phyloP scores from a whole-genome alignment of 2,329 filamentous ascomycete species.

The Monosporascus sp. region DNA sequence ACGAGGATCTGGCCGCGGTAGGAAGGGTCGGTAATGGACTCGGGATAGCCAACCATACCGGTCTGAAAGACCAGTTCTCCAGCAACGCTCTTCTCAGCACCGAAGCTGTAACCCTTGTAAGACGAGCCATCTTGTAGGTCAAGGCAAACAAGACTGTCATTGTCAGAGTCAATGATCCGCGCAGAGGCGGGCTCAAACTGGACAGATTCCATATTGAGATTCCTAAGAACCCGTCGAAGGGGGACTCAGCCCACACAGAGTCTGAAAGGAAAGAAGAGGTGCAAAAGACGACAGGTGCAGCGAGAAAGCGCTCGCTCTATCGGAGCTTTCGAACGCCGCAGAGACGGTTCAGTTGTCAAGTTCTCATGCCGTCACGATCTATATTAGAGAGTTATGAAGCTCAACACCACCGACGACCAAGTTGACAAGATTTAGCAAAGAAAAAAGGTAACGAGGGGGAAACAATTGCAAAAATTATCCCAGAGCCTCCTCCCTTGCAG shows the following conservation, averaged over 20 bases:
- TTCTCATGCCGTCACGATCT: slow-evolving; percentile 13
- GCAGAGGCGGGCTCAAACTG: slow-evolving; percentile 55
- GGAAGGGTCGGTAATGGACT: slow-evolving; percentile 83
- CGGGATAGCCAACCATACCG: slow-evolving; percentile 97
- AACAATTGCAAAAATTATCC: background rate
- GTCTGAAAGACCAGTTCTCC: slow-evolving; percentile 99
- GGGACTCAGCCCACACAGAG: background rate
- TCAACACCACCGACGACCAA: slow-evolving; percentile 4
- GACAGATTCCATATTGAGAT: slow-evolving; percentile 29
- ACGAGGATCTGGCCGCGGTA: slow-evolving; percentile 93
- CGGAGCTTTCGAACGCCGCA: slow-evolving; percentile 20
- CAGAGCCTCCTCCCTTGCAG: background rate
- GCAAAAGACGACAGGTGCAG: slow-evolving; percentile 10
- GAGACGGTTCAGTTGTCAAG: slow-evolving; percentile 10
- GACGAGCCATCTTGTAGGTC: slow-evolving; percentile 89
- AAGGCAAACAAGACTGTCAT: slow-evolving; percentile 69
- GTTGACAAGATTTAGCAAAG: background rate
- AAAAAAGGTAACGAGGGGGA: background rate
- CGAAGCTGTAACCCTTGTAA: slow-evolving; percentile 95
- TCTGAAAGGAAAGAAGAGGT: background rate
- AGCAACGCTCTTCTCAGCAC: slow-evolving; percentile 87
- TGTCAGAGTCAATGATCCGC: slow-evolving; percentile 45
- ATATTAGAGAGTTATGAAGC: background rate
- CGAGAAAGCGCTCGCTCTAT: slow-evolving; percentile 18
- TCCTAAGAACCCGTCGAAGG: background rate